phyloP scores from a whole-genome alignment of 139 green algal species.

The Tetraselmis striata region DNA sequence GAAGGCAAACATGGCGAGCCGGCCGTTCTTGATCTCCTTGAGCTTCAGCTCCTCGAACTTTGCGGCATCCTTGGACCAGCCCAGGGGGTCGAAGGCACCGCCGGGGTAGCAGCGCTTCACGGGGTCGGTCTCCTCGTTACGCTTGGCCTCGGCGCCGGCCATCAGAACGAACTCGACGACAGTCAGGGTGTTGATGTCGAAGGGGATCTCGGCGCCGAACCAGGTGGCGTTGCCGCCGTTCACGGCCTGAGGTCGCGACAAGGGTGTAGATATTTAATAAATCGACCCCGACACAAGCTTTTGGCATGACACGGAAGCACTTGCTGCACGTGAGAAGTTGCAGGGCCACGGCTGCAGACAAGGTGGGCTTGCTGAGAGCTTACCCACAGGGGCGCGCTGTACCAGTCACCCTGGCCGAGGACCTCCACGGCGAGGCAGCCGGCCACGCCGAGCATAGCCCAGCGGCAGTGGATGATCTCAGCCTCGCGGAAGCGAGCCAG shows the following conservation, averaged over 20 bases:
- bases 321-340: too few species aligned
- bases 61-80: slow-evolving; percentile 67
- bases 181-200: slow-evolving; percentile 71
- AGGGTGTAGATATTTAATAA: too few species aligned
- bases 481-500: slow-evolving; percentile 20
- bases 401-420: slow-evolving; percentile 32
- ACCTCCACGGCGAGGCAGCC: too few species aligned
- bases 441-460: slow-evolving; percentile 62
- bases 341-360: too few species aligned
- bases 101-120: slow-evolving; percentile 74
- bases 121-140: slow-evolving; percentile 51
- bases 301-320: too few species aligned
- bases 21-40: slow-evolving; percentile 92
- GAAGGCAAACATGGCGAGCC: slow-evolving; percentile 50
- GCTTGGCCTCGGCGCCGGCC: slow-evolving; percentile 57
- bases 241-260: slow-evolving; percentile 48
- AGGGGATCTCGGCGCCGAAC: slow-evolving; percentile 64
- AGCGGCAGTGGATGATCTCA: slow-evolving; percentile 65
- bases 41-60: slow-evolving; percentile 53
- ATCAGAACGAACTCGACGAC: slow-evolving; percentile 66
- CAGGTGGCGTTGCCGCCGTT: slow-evolving; percentile 66
- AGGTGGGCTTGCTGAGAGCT: too few species aligned
- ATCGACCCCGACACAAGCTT: too few species aligned
- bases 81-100: slow-evolving; percentile 82
- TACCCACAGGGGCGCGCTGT: slow-evolving; percentile 64